Evolutionary conservation across 1,139 yeast genomes (phyloP).

Genomic region (Magnusiomyces suaveolens): DNA sequence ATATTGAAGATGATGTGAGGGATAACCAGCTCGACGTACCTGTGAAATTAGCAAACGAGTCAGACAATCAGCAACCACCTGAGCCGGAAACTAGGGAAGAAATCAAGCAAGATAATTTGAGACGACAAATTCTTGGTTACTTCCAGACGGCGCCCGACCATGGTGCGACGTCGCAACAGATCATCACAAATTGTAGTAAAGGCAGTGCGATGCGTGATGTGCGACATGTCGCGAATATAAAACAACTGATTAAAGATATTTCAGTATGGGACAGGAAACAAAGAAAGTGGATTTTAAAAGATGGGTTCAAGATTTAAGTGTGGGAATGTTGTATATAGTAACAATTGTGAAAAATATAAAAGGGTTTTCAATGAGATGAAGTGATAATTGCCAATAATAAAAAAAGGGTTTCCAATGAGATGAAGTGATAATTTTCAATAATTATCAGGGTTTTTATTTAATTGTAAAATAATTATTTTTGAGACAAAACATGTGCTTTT

Average conservation of each 20-base stretch:
- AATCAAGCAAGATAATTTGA: slow-evolving; percentile 14
- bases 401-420: too few species aligned
- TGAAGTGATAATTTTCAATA: too few species aligned
- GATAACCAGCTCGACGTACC: too few species aligned
- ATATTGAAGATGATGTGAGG: too few species aligned
- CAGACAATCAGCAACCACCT: too few species aligned
- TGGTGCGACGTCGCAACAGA: slow-evolving; percentile 41
- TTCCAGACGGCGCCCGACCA: slow-evolving; percentile 22
- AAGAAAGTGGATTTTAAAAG: slow-evolving; percentile 58
- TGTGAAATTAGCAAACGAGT: too few species aligned
- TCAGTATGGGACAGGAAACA: slow-evolving; percentile 54
- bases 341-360: too few species aligned
- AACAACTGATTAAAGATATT: slow-evolving; percentile 60
- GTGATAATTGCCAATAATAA: too few species aligned
- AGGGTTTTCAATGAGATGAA: too few species aligned
- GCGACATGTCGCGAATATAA: slow-evolving; percentile 50
- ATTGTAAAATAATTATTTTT: too few species aligned
- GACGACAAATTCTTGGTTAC: slow-evolving; percentile 27
- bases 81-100: not conserved
- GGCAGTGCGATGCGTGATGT: slow-evolving; percentile 42
- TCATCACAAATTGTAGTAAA: slow-evolving; percentile 44
- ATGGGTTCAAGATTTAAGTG: slow-evolving; percentile 36
- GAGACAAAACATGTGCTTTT: too few species aligned
- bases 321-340: not conserved
- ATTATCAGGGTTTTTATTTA: too few species aligned